Evolutionary conservation across 2,329 filamentous ascomycete genomes (phyloP).

Genomic region (Claviceps arundinis): DNA sequence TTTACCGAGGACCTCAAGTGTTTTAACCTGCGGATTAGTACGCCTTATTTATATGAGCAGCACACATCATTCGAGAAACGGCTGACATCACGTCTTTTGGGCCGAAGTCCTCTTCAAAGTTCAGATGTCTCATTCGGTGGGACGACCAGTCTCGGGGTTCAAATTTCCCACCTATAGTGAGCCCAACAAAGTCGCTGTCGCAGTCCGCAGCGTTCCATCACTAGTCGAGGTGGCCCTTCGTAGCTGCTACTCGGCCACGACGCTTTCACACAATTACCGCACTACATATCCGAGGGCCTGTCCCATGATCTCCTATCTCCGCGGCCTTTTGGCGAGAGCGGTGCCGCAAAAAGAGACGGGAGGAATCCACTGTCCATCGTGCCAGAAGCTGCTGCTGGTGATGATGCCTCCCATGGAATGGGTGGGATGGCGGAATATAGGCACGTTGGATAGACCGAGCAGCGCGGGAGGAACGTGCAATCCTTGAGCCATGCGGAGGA

Average conservation of each 20-base stretch:
- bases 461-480: slow-evolving; percentile 5
- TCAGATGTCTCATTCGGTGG: slow-evolving; percentile 18
- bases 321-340: slow-evolving; percentile 26
- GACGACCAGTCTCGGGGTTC: slow-evolving; percentile 18
- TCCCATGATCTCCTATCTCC: slow-evolving; percentile 19
- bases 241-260: slow-evolving; percentile 29
- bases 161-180: slow-evolving; percentile 12
- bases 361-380: slow-evolving; percentile 38
- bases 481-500: slow-evolving; percentile 18
- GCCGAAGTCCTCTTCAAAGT: slow-evolving; percentile 14
- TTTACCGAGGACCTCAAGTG: not conserved
- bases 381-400: slow-evolving; percentile 25
- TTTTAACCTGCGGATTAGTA: slow-evolving; percentile 1
- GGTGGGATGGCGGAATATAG: slow-evolving; percentile 47
- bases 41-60: not conserved
- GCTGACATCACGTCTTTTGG: slow-evolving; percentile 14
- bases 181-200: slow-evolving; percentile 11
- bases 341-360: slow-evolving; percentile 31
- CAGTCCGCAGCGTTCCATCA: slow-evolving; percentile 27
- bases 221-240: slow-evolving; percentile 34
- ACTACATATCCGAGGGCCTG: slow-evolving; percentile 29
- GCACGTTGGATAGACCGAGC: slow-evolving; percentile 8
- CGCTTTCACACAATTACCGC: slow-evolving; percentile 27
- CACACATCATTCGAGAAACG: slow-evolving; percentile 4
- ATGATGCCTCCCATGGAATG: slow-evolving; percentile 42